Percentiles rank a stretch among this genome's conserved stretches.
These are phyloP conservation scores for Epichloe typhina DNA, from an alignment of 2,329 filamentous ascomycete genomes.

Conservation along the genomic window DNA sequence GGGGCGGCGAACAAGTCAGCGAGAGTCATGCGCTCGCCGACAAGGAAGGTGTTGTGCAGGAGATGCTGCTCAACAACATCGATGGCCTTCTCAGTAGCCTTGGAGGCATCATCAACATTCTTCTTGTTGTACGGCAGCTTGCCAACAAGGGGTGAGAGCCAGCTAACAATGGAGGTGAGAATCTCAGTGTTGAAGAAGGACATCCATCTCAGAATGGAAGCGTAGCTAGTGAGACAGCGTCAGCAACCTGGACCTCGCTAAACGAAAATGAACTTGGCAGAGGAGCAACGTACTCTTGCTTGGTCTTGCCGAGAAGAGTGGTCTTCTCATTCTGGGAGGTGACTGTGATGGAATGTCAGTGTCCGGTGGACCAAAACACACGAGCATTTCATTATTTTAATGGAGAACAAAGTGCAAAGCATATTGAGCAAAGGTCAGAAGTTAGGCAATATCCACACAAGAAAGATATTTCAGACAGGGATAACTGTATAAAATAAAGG, in stretches of 20 bases:
- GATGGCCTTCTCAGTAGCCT: conserved; percentile 54
- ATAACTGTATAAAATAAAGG: conserved; percentile 78
- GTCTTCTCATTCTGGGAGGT: conserved; percentile 99
- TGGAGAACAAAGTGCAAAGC: conserved; percentile 5
- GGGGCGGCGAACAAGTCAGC: conserved; percentile 79
- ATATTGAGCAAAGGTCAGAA: conserved; percentile 46
- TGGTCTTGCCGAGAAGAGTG: conserved; percentile 96
- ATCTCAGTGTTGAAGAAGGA: conserved; percentile 91
- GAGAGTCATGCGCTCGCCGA: conserved; percentile 93
- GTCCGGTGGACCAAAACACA: not conserved
- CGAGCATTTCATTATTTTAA: not conserved
- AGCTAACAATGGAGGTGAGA: conserved; percentile 57
- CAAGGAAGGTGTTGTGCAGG: conserved; percentile 86
- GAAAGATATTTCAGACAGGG: conserved; percentile 76
- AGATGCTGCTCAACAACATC: conserved; percentile 76
- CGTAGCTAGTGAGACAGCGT: conserved; percentile 46
- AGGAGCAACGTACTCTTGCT: conserved; percentile 69
- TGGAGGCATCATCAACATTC: conserved; percentile 67
- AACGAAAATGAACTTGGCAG: not conserved
- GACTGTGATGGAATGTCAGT: conserved; percentile 44
- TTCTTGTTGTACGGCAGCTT: conserved; percentile 93
- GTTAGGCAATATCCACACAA: conserved; percentile 84
- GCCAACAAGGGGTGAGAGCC: conserved; percentile 80
- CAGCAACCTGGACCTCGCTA: not conserved
- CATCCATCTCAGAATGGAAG: conserved; percentile 96